Percentiles rank a stretch among this genome's conserved stretches.
Evolutionary conservation across 306 rosid species (phyloP).

Genomic region (Quercus wislizeni): DNA sequence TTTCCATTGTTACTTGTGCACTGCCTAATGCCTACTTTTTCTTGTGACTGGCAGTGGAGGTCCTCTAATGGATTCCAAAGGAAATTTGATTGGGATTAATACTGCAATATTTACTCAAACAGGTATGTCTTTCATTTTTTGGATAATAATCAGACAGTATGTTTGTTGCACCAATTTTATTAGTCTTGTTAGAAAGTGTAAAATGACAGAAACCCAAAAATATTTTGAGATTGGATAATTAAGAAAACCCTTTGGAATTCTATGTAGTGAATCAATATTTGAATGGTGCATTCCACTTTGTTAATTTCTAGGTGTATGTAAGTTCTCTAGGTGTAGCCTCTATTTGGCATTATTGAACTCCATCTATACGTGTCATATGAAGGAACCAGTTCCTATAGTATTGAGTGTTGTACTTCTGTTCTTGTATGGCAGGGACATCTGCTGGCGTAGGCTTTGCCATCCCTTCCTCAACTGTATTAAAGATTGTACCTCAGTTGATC

Average conservation of each 20-base stretch:
- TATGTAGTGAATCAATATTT: neutral
- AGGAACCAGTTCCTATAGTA: slow-evolving; percentile 2
- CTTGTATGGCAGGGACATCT: slow-evolving; percentile 71
- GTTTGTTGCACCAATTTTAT: neutral
- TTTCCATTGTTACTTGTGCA: neutral
- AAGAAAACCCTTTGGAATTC: slow-evolving; percentile 9
- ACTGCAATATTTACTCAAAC: slow-evolving; percentile 96
- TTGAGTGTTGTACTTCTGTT: neutral
- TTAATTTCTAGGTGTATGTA: slow-evolving; percentile 10
- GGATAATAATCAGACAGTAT: neutral
- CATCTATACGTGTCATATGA: neutral
- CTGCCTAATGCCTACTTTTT: slow-evolving; percentile 25
- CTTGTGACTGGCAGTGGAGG: slow-evolving; percentile 70
- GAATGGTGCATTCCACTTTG: neutral
- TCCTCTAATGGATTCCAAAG: slow-evolving; percentile 86
- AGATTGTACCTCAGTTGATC: slow-evolving; percentile 86
- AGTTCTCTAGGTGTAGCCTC: slow-evolving; percentile 11
- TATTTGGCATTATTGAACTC: slow-evolving; percentile 9
- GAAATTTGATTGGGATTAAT: slow-evolving; percentile 84
- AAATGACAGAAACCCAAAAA: slow-evolving; percentile 1
- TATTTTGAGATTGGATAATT: slow-evolving; percentile 5
- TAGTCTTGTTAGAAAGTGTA: neutral
- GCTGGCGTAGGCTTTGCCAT: slow-evolving; percentile 99
- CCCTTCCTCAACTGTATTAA: slow-evolving; percentile 78
- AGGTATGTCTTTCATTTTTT: slow-evolving; percentile 34